Evolutionary conservation across 2,329 filamentous ascomycete species (phyloP).

Genomic region (Calonectria pseudoturangicola): DNA sequence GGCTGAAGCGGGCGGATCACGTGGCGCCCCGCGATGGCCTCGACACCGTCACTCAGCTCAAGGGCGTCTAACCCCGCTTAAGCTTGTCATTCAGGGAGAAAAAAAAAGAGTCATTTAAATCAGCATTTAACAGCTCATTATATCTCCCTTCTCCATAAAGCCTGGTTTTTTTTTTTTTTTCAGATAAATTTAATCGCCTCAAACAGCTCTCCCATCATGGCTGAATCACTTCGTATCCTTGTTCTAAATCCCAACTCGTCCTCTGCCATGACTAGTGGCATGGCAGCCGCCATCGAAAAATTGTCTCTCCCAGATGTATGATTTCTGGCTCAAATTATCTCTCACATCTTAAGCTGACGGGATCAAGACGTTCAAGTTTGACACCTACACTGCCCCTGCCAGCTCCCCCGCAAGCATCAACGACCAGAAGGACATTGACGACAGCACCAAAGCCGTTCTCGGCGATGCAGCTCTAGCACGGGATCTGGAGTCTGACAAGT

Average conservation of each 20-base stretch:
- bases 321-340: neutral
- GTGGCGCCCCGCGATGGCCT: conserved; percentile 60
- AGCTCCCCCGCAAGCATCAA: conserved; percentile 85
- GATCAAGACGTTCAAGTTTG: conserved; percentile 66
- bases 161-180: neutral
- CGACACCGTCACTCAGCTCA: conserved; percentile 24
- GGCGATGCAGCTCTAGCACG: conserved; percentile 67
- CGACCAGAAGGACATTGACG: conserved; percentile 79
- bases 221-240: conserved; percentile 69
- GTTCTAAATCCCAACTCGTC: conserved; percentile 89
- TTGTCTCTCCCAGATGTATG: conserved; percentile 58
- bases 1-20: conserved; percentile 58
- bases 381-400: conserved; percentile 79
- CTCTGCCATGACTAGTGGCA: conserved; percentile 80
- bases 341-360: conserved; percentile 41
- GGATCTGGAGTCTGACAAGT: conserved; percentile 62
- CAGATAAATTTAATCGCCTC: neutral
- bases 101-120: conserved; percentile 20
- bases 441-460: conserved; percentile 78
- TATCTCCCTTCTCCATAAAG: neutral
- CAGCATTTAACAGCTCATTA: neutral
- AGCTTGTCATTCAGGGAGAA: conserved; percentile 2
- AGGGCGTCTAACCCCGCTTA: conserved; percentile 28
- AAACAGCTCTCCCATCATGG: conserved; percentile 43
- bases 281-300: conserved; percentile 70